Base-by-base conservation (phyloP, 2,329 filamentous ascomycete species). In the Drechslerella coelobrocha region DNA sequence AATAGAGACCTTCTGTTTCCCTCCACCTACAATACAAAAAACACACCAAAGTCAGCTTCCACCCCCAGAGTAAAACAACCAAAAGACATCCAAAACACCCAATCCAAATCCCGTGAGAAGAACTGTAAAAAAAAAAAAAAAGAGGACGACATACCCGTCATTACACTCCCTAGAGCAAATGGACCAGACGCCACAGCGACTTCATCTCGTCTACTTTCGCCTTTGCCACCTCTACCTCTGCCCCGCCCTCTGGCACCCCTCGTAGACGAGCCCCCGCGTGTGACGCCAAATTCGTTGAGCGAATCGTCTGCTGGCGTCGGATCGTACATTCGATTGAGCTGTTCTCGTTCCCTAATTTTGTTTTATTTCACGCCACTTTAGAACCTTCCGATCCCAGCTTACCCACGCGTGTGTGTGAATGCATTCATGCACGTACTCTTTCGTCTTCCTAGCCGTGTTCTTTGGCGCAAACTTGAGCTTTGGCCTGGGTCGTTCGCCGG, bases 401-500 rank as follows among this genome's bases (percentile, higher is more conserved):
- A 6, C 9, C 24, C 47, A 5, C 17, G 10, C n/a, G 9, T 9
- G 9, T 29, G 12, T 39, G 12, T 6, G 12, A 39, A 14, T 39
- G 12, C 34, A 39, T 10, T 10, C 34, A 39, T 34, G 27, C n/a
- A 59, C 73, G 55, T 61, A 75, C 73, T 76, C 74, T 53, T 75
- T 74, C 7, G 73, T 72, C 51, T 72, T 73, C 47, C 74, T 63
- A 14, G 51, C 50, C 17, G 74, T 73, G 61, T 73, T 72, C 51
- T 75, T 76, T 7, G 75, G 75, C 48, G 74, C 74, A 50, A 76
- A 75, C 53, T 75, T 76, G 19, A 76, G 24, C 27, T 73, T 54
- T 27, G 72, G 50, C 31, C 68, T 61, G 10, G 68, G 45, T 39
- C 52, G 39, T 41, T 61, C 62, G 14, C 69, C 62, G 1, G 56